These are phyloP conservation scores for Mycena metata DNA, from an alignment of 768 basidiomycete genomes.

Conservation along the genomic window DNA sequence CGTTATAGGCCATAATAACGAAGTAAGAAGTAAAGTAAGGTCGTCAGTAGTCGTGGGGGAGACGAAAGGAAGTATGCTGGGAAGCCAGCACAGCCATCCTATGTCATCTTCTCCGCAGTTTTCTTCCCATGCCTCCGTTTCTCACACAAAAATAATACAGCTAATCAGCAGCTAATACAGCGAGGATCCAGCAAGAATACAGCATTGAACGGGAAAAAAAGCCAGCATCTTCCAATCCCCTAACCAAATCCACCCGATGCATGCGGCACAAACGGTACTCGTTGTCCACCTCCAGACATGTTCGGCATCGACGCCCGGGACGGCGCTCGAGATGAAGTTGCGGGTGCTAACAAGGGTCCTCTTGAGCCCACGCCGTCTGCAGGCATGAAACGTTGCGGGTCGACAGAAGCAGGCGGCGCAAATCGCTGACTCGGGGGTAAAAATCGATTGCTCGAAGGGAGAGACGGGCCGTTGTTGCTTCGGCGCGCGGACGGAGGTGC, in stretches of 20 bases:
- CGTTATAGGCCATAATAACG: slow-evolving; percentile 64
- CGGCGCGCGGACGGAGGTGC: slow-evolving; percentile 34
- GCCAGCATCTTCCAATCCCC: slow-evolving; percentile 19
- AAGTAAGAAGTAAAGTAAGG: slow-evolving; percentile 27
- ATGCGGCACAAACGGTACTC: slow-evolving; percentile 65
- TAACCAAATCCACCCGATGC: slow-evolving; percentile 48
- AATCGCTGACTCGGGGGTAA: slow-evolving; percentile 49
- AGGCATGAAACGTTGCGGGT: slow-evolving; percentile 35
- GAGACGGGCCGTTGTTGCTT: slow-evolving; percentile 16
- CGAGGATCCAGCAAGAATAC: slow-evolving; percentile 6
- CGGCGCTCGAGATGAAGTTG: slow-evolving; percentile 43
- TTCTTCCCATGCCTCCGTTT: no score
- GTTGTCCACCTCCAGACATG: slow-evolving; percentile 52
- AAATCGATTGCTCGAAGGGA: slow-evolving; percentile 44
- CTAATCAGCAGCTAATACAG: no score
- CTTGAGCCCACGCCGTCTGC: slow-evolving; percentile 23
- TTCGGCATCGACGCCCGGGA: slow-evolving; percentile 42
- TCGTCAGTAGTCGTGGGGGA: slow-evolving; percentile 18
- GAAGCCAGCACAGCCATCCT: slow-evolving; percentile 18
- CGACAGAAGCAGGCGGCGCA: slow-evolving; percentile 40
- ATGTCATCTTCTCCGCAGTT: slow-evolving; percentile 2
- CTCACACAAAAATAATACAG: no score
- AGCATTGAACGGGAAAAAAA: slow-evolving; percentile 16
- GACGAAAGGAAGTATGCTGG: slow-evolving; percentile 4
- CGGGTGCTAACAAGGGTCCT: slow-evolving; percentile 19